Evolutionary conservation across 2,329 filamentous ascomycete species (phyloP), one percentile per base, ranked within the genome.

Genomic region (Cryphonectria naterciae): DNA sequence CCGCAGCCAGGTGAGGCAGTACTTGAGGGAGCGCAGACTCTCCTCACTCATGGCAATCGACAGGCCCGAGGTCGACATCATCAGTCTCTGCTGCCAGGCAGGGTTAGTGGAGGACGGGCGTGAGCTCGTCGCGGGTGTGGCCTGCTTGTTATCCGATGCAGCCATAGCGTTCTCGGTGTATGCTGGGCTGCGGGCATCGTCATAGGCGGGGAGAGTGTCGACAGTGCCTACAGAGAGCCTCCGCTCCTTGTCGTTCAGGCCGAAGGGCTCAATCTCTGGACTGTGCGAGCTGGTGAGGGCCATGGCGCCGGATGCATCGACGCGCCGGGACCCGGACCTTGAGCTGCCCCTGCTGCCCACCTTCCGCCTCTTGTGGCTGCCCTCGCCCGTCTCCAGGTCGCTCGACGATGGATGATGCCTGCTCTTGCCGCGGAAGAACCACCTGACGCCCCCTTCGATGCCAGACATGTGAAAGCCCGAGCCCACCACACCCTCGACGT

Each of bases 11-110:
- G 87, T 87, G 1, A 98, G 83, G 74, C 95, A 98, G 76, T 94
- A 95, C 76, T 93, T 94, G 58, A 99, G 83, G 73, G 92, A 96
- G 67, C 91, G 89, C 11, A 98, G 83, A 32, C 93, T 97, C 77
- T 96, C 92, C 25, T 97, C 92, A 76, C 92, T 97, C 87, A 99
- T 94, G 0, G 96, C 94, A 22, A 97, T 91, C 74, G 94, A 94
- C 0, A 98, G 86, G 0, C 94, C 95, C 0, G 94, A 97, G 0
- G 95, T 98, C 6, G 93, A 95, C 79, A 97, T 93, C 75, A 97
- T 92, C 25, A 98, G 84, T 19, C 94, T 90, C 15, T 92, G 93
- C 73, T 93, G 93, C 94, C 94, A 97, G 77, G 85, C 74, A 60
- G 76, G 72, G 11, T 75, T 76, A 62, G 76, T 74, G 19, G 76